Evolutionary conservation across 1,284 basidiomycete genomes (phyloP).

Genomic region (Ustilago tritici): DNA sequence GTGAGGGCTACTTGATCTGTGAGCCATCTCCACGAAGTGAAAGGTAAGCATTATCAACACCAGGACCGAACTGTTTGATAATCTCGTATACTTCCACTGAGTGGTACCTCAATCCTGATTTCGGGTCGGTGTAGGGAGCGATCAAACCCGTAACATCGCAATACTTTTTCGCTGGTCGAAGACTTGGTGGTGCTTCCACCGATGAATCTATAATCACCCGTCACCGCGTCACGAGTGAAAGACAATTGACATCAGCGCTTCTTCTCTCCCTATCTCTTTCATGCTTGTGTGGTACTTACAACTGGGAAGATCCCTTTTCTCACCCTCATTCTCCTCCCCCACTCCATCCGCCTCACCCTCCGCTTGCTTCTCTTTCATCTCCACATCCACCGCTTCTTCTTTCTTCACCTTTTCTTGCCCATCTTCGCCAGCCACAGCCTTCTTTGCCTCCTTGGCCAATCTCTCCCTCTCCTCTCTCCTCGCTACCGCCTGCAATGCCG

Average conservation of each 20-base stretch:
- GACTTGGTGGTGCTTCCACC: conserved; percentile 85
- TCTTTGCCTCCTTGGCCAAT: conserved; percentile 17
- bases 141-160: conserved; percentile 89
- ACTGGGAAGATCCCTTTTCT: conserved; percentile 28
- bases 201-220: conserved; percentile 68
- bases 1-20: conserved; percentile 51
- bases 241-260: background rate
- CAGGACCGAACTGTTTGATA: conserved; percentile 77
- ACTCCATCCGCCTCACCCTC: background rate
- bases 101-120: conserved; percentile 83
- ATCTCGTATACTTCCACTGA: conserved; percentile 87
- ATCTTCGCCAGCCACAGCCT: background rate
- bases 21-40: conserved; percentile 63
- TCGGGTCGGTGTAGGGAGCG: conserved; percentile 86
- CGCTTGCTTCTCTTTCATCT: background rate
- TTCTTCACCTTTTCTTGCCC: background rate
- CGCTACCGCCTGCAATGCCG: conserved; percentile 40
- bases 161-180: conserved; percentile 81
- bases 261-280: background rate
- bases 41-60: conserved; percentile 65
- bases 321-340: conserved; percentile 15
- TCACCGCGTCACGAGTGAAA: too few relatives aligned
- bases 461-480: conserved; percentile 44
- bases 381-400: conserved; percentile 3
- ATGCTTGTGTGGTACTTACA: conserved; percentile 19